Conservation (phyloP, 257 asterid species). For the Primulina huaijiensis region DNA sequence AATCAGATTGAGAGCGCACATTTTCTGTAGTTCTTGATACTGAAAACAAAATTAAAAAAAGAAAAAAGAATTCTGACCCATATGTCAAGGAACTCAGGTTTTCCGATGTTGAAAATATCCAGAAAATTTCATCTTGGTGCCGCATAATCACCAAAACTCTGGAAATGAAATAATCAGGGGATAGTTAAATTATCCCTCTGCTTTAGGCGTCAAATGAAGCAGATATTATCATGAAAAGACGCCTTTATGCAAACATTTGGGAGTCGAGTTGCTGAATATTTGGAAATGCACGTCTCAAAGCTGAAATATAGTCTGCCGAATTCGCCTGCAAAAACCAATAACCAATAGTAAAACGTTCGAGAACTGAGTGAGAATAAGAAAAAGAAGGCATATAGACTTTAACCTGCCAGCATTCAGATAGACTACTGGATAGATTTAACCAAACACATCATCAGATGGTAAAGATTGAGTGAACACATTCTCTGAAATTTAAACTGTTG, state of each 20-base stretch:
- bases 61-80: not conserved
- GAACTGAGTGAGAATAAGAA: not conserved
- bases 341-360: not conserved
- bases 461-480: not conserved
- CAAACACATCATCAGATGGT: slow-evolving; percentile 5
- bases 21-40: not conserved
- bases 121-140: slow-evolving; percentile 15
- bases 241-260: slow-evolving; percentile 50
- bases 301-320: slow-evolving; percentile 51
- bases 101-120: not conserved
- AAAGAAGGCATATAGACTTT: not conserved
- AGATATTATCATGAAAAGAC: slow-evolving; percentile 3
- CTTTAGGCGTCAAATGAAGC: not conserved
- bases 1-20: not conserved
- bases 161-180: slow-evolving; percentile 1
- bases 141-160: slow-evolving; percentile 15
- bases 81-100: not conserved
- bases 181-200: not conserved
- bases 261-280: slow-evolving; percentile 85
- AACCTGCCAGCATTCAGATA: not conserved
- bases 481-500: not conserved
- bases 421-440: not conserved
- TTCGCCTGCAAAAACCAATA: slow-evolving; percentile 55
- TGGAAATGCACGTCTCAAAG: slow-evolving; percentile 66
- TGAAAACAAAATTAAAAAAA: not conserved